These are phyloP conservation scores for Prunus yedoensis DNA, from an alignment of 331 rosid species.

Conservation along the genomic window DNA sequence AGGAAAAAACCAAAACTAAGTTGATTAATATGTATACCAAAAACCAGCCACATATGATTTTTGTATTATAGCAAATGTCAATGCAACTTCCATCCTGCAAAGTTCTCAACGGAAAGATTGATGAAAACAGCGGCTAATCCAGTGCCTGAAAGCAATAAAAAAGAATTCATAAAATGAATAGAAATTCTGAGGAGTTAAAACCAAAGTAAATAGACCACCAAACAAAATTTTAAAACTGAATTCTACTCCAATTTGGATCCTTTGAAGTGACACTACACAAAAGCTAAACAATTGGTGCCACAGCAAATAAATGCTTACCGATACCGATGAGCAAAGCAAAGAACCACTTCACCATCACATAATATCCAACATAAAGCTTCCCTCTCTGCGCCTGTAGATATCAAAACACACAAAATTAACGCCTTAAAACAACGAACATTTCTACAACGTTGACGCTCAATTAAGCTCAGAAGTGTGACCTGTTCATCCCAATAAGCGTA, in stretches of 20 bases:
- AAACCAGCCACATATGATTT: constrained; percentile 89
- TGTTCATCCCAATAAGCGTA: constrained; percentile 90
- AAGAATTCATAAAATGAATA: constrained; percentile 12
- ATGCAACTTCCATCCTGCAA: constrained; percentile 95
- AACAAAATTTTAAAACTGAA: background rate
- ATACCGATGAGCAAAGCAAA: constrained; percentile 92
- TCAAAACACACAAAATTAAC: constrained; percentile 14
- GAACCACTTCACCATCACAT: constrained; percentile 88
- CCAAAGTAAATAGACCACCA: background rate
- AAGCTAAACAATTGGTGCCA: background rate
- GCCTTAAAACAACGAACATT: background rate
- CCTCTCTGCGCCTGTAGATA: constrained; percentile 67
- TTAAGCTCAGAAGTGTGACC: constrained; percentile 36
- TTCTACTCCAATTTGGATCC: background rate
- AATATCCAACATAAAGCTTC: constrained; percentile 66
- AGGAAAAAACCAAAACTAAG: constrained; percentile 79
- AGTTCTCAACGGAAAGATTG: constrained; percentile 92
- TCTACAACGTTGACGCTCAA: background rate
- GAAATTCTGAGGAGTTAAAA: background rate
- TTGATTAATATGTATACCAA: constrained; percentile 69
- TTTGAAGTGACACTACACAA: background rate
- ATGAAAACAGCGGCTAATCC: constrained; percentile 97
- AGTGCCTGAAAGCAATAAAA: constrained; percentile 58
- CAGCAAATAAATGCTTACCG: constrained; percentile 36
- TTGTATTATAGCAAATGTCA: constrained; percentile 87